phyloP scores from a whole-genome alignment of 106 monocot species.

The Platanthera zijinensis region DNA sequence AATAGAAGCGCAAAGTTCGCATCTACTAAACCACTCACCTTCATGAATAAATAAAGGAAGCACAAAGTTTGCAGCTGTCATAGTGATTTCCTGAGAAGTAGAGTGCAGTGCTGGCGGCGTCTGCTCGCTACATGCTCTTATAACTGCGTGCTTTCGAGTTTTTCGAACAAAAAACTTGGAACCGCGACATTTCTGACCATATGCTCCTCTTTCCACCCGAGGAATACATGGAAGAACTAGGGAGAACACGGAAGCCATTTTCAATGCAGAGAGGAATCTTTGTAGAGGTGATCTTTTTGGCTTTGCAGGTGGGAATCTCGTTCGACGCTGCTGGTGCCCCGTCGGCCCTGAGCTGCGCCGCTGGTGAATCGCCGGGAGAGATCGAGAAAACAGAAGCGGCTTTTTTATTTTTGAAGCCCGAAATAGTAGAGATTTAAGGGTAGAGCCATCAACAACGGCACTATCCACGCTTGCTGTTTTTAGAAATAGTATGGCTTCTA shows the following conservation, averaged over 20 bases:
- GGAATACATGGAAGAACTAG: slow-evolving; percentile 30
- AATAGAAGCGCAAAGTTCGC: neutral
- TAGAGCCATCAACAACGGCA: too few relatives aligned
- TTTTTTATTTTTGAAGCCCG: too few relatives aligned
- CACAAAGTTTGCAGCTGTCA: slow-evolving; percentile 82
- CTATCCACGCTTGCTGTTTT: too few relatives aligned
- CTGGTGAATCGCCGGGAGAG: too few relatives aligned
- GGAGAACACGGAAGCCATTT: slow-evolving; percentile 53
- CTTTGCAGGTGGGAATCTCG: too few relatives aligned
- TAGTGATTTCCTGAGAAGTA: slow-evolving; percentile 75
- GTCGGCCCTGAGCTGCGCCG: too few relatives aligned
- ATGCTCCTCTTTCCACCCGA: slow-evolving; percentile 16
- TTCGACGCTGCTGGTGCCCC: too few relatives aligned
- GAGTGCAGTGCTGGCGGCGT: slow-evolving; percentile 35
- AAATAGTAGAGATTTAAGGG: too few relatives aligned
- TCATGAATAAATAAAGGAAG: slow-evolving; percentile 98
- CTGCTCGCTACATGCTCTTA: slow-evolving; percentile 27
- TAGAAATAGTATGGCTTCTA: too few relatives aligned
- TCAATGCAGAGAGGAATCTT: neutral
- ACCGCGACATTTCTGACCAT: slow-evolving; percentile 27
- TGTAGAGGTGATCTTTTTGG: too few relatives aligned
- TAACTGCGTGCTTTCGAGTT: slow-evolving; percentile 2
- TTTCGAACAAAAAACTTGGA: slow-evolving; percentile 24
- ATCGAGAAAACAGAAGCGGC: too few relatives aligned
- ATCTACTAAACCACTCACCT: slow-evolving; percentile 29